Conservation (phyloP, 768 basidiomycete genomes). For the Xerocomellus amylosporus region DNA sequence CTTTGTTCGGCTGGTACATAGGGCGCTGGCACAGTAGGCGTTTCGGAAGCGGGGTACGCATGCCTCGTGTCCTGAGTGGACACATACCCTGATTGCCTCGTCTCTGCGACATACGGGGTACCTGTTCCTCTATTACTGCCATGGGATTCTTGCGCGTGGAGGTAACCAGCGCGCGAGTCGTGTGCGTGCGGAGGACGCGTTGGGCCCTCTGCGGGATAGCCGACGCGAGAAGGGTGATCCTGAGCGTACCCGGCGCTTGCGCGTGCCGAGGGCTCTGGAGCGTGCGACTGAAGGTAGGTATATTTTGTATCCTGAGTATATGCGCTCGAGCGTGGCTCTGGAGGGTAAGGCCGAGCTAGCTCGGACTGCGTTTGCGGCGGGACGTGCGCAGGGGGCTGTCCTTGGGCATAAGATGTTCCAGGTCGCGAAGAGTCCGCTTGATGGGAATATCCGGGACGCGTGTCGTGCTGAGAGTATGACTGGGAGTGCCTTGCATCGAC, state of each 20-base stretch:
- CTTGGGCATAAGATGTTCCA: constrained; percentile 19
- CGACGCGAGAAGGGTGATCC: constrained; percentile 15
- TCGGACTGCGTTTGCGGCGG: constrained; percentile 16
- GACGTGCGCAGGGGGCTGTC: constrained; percentile 10
- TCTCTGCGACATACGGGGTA: constrained; percentile 14
- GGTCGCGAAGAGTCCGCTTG: constrained; percentile 21
- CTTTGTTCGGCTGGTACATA: constrained; percentile 22
- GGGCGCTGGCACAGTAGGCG: constrained; percentile 9
- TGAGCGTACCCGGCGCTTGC: constrained; percentile 11
- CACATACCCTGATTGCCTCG: constrained; percentile 21
- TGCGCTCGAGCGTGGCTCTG: constrained; percentile 19
- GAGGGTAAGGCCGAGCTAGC: constrained; percentile 15
- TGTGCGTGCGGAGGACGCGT: constrained; percentile 16
- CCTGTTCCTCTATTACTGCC: constrained; percentile 2
- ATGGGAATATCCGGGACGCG: constrained; percentile 20
- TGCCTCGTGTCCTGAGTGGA: constrained; percentile 22
- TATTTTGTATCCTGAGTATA: constrained; percentile 26
- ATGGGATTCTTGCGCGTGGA: constrained; percentile 21
- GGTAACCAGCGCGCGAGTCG: constrained; percentile 17
- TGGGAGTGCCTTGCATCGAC: constrained; percentile 23
- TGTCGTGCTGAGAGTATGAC: constrained; percentile 21
- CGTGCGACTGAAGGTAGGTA: constrained; percentile 21
- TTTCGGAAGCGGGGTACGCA: constrained; percentile 18
- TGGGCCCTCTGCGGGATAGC: constrained; percentile 14
- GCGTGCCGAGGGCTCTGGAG: constrained; percentile 16